Percentiles rank a stretch among this genome's conserved stretches.
Evolutionary conservation across 1,139 yeast species (phyloP).

Genomic region (Maudiozyma humilis): DNA sequence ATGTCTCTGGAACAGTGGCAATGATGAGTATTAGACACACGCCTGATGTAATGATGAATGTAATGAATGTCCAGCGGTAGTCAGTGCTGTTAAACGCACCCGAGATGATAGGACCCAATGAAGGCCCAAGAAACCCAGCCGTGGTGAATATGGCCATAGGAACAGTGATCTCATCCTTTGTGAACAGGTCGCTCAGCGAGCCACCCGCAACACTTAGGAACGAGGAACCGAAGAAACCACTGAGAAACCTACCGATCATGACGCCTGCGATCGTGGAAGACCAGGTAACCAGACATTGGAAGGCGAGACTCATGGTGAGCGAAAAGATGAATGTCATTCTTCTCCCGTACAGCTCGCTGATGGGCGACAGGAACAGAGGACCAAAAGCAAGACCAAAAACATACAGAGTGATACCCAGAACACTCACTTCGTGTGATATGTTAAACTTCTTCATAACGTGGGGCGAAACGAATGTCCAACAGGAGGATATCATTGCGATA

Average conservation of each 20-base stretch:
- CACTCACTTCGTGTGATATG: constrained; percentile 51
- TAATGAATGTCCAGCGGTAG: constrained; percentile 55
- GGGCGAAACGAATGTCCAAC: constrained; percentile 48
- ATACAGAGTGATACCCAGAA: constrained; percentile 57
- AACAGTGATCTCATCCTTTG: constrained; percentile 49
- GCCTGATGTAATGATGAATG: constrained; percentile 59
- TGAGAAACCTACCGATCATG: constrained; percentile 55
- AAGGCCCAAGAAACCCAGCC: constrained; percentile 70
- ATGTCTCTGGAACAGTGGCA: constrained; percentile 61
- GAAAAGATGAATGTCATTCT: constrained; percentile 59
- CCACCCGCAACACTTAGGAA: constrained; percentile 74
- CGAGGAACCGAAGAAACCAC: constrained; percentile 63
- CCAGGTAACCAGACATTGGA: constrained; percentile 60
- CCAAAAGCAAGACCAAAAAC: constrained; percentile 71
- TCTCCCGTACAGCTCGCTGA: constrained; percentile 72
- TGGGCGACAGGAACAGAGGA: constrained; percentile 70
- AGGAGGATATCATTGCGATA: constrained; percentile 46
- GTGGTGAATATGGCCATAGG: constrained; percentile 68
- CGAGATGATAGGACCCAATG: constrained; percentile 60
- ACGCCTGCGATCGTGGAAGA: constrained; percentile 56
- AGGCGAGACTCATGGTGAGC: constrained; percentile 46
- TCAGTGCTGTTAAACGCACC: constrained; percentile 51
- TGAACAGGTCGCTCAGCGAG: constrained; percentile 59
- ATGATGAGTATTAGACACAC: constrained; percentile 43
- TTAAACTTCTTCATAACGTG: constrained; percentile 42